phyloP scores from a whole-genome alignment of 371 early-diverging fungal genomes.

The Syncephalis fuscata region DNA sequence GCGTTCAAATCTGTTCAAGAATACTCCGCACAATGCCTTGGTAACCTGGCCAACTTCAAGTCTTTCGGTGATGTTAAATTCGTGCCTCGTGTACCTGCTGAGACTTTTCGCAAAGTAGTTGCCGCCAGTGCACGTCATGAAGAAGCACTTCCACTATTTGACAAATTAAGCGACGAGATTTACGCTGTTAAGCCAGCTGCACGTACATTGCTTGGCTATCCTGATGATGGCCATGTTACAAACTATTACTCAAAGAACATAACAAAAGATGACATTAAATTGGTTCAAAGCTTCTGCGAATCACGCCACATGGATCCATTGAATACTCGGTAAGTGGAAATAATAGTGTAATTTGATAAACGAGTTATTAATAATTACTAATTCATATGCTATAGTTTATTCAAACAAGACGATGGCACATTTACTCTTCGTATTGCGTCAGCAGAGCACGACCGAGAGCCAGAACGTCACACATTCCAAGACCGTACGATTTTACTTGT shows the following conservation, averaged over 20 bases:
- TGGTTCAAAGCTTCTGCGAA: conserved; percentile 27
- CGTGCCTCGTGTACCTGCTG: conserved; percentile 23
- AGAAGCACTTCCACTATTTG: conserved; percentile 13
- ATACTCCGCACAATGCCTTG: conserved; percentile 27
- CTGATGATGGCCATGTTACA: conserved; percentile 36
- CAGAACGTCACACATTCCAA: conserved; percentile 10
- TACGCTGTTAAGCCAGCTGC: conserved; percentile 19
- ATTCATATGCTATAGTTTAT: conserved; percentile 10
- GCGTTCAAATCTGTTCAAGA: conserved; percentile 31
- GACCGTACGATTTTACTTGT: conserved; percentile 19
- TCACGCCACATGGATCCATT: conserved; percentile 14
- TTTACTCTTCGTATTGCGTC: conserved; percentile 21
- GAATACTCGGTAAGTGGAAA: conserved; percentile 15
- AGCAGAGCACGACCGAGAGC: conserved; percentile 4
- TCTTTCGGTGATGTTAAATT: conserved; percentile 47
- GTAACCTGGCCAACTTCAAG: conserved; percentile 37
- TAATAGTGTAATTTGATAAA: conserved; percentile 2
- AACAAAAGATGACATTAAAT: conserved; percentile 26
- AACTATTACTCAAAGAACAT: conserved; percentile 31
- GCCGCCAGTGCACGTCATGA: conserved; percentile 11
- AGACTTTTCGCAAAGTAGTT: conserved; percentile 19
- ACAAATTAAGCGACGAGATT: conserved; percentile 14
- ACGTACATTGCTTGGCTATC: conserved; percentile 29
- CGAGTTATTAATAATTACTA: background rate
- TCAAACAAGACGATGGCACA: conserved; percentile 17